A percentile compares a stretch with the other conserved stretches of the same genome.
phyloP scores from a whole-genome alignment of 805 yeast species.

The Starmerella cellae region DNA sequence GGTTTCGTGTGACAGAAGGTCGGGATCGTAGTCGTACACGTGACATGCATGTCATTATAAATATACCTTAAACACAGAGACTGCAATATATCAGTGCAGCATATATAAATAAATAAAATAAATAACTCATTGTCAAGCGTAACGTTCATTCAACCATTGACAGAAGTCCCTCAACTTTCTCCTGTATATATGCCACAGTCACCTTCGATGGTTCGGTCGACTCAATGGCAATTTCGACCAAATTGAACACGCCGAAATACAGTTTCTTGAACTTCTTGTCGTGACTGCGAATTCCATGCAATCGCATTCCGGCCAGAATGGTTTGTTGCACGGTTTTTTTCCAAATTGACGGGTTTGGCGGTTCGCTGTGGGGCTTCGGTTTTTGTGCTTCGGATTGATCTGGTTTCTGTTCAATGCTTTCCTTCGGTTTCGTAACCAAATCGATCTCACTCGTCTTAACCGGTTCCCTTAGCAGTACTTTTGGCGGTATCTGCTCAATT shows the following conservation, averaged over 20 bases:
- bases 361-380: not conserved
- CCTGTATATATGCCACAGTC: constrained; percentile 12
- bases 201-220: constrained; percentile 4
- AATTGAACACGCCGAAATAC: constrained; percentile 22
- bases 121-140: not conserved
- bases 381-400: not conserved
- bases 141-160: constrained; percentile 11
- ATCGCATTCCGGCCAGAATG: constrained; percentile 27
- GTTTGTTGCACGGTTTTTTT: constrained; percentile 22
- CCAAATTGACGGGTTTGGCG: not conserved
- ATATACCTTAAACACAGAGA: too few relatives aligned
- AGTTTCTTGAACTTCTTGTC: constrained; percentile 23
- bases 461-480: not conserved
- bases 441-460: too few relatives aligned
- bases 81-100: too few relatives aligned
- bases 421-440: too few relatives aligned
- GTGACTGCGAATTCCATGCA: constrained; percentile 25
- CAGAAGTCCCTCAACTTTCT: constrained; percentile 20
- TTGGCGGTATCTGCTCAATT: not conserved
- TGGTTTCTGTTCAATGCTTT: not conserved
- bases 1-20: too few relatives aligned
- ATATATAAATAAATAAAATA: too few relatives aligned
- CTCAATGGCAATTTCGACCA: constrained; percentile 25
- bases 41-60: too few relatives aligned
- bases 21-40: too few relatives aligned